phyloP scores from a whole-genome alignment of 2,329 filamentous ascomycete species.

The Dactylellina cionopaga region DNA sequence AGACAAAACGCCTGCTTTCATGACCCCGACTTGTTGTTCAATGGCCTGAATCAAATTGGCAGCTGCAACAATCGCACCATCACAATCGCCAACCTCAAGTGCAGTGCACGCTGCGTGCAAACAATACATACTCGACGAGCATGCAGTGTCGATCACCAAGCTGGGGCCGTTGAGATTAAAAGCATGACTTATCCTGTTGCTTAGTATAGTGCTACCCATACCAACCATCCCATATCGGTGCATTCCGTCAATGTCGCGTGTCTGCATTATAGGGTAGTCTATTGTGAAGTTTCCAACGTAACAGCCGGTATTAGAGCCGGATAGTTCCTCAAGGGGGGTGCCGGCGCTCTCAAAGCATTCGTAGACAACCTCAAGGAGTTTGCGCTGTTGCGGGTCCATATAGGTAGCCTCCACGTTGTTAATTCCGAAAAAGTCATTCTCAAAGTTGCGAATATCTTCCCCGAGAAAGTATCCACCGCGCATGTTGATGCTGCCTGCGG shows the following conservation, averaged over 20 bases:
- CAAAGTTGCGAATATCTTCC: conserved; percentile 80
- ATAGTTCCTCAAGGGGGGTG: conserved; percentile 62
- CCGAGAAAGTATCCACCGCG: conserved; percentile 60
- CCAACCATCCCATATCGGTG: conserved; percentile 59
- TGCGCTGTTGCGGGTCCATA: conserved; percentile 81
- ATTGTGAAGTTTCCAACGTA: conserved; percentile 10
- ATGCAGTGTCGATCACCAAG: conserved; percentile 68
- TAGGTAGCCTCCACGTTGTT: conserved; percentile 81
- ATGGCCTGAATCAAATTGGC: conserved; percentile 62
- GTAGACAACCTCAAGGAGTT: conserved; percentile 79
- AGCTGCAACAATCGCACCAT: conserved; percentile 60
- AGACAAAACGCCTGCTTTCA: no score
- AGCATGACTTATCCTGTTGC: conserved; percentile 63
- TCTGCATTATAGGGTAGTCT: conserved; percentile 17
- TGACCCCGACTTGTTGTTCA: conserved; percentile 65
- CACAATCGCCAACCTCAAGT: conserved; percentile 61
- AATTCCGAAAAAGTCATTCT: conserved; percentile 86
- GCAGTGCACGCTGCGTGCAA: conserved; percentile 68
- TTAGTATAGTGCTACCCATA: conserved; percentile 62
- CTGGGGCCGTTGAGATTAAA: conserved; percentile 69
- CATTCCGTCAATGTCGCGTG: conserved; percentile 59
- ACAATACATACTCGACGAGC: conserved; percentile 67
- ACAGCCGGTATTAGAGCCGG: conserved; percentile 45
- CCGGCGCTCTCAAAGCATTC: conserved; percentile 84
- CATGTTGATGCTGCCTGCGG: conserved; percentile 2